Evolutionary conservation across 169 alveolate genomes (phyloP).

Genomic region (Eimeria brunetti): DNA sequence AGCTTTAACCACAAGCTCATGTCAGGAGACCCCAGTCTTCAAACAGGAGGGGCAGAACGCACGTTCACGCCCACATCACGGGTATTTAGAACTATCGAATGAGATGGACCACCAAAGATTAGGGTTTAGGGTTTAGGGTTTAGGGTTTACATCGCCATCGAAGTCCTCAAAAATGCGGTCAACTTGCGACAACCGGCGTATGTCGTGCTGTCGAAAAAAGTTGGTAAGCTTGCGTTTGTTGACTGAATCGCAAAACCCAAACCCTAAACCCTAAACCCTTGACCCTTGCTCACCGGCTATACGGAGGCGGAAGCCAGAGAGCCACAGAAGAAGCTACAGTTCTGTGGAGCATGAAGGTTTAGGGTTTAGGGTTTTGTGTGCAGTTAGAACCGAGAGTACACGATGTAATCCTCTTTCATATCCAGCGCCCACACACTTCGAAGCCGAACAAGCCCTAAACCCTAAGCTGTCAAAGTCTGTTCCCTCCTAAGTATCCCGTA

Average conservation of each 20-base stretch:
- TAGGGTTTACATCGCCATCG: slow-evolving; percentile 39
- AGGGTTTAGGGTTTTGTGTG: neutral
- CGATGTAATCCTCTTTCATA: too few relatives aligned
- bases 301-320: neutral
- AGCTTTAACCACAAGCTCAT: neutral
- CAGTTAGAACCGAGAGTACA: too few relatives aligned
- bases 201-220: slow-evolving; percentile 50
- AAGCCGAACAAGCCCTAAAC: too few relatives aligned
- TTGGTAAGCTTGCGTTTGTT: slow-evolving; percentile 45
- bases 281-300: neutral
- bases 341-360: neutral
- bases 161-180: slow-evolving; percentile 44
- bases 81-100: neutral
- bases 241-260: neutral
- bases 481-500: neutral
- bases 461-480: neutral
- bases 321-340: neutral
- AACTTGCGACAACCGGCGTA: slow-evolving; percentile 24
- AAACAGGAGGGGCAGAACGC: neutral
- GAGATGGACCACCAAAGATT: neutral
- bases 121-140: slow-evolving; percentile 9
- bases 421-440: too few relatives aligned
- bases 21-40: neutral
- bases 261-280: slow-evolving; percentile 27
- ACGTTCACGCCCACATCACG: neutral